Evolutionary conservation across 495 filamentous ascomycete genomes (phyloP).

Genomic region (Trypethelium eluteriae): DNA sequence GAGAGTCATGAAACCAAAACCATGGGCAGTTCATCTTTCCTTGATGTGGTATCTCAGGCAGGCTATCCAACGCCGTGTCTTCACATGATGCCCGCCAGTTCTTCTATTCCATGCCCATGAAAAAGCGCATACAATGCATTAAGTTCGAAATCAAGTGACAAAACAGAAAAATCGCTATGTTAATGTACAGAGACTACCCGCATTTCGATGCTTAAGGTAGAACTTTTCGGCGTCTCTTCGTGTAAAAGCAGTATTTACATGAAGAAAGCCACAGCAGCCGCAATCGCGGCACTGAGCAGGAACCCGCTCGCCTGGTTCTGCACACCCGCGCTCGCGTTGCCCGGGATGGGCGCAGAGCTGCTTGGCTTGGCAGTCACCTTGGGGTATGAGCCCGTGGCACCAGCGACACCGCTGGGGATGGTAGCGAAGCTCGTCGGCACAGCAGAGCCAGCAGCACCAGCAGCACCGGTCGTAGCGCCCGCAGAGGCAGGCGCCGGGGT

Average conservation of each 20-base stretch:
- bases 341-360: not conserved
- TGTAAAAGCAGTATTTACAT: not conserved
- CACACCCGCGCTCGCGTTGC: constrained; percentile 3
- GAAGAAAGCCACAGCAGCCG: constrained; percentile 7
- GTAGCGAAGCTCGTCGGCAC: not conserved
- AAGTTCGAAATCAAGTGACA: not conserved
- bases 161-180: not conserved
- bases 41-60: not conserved
- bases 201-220: not conserved
- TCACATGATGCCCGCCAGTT: constrained; percentile 1
- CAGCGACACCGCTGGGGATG: constrained; percentile 4
- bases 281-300: not conserved
- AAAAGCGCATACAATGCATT: constrained; percentile 12
- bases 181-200: not conserved
- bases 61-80: constrained; percentile 7
- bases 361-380: not conserved
- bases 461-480: constrained; percentile 23
- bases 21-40: not conserved
- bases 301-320: not conserved
- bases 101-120: constrained; percentile 3
- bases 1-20: constrained; percentile 12
- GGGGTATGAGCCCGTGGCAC: not conserved
- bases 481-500: constrained; percentile 37
- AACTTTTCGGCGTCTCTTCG: not conserved
- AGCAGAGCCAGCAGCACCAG: constrained; percentile 1